Evolutionary conservation across 2,329 filamentous ascomycete species (phyloP).

Genomic region (Ceratocystis cubensis): DNA sequence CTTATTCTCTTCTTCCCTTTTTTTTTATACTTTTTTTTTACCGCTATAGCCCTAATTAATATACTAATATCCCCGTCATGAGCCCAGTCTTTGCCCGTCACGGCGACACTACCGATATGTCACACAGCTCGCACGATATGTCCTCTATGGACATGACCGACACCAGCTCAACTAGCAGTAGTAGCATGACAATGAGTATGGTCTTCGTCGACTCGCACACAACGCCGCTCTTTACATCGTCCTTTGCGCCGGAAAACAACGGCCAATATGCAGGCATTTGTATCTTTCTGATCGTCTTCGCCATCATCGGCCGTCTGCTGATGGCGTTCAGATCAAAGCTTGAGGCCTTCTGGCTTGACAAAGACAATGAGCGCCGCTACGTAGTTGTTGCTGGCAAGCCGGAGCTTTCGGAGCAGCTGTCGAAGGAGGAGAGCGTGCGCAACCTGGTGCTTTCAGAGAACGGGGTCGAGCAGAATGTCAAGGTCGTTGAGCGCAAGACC

Average conservation of each 20-base stretch:
- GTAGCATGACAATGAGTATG: conserved; percentile 32
- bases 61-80: conserved; percentile 6
- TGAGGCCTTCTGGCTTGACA: conserved; percentile 53
- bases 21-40: neutral
- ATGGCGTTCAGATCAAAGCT: conserved; percentile 57
- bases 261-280: conserved; percentile 78
- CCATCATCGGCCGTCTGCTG: conserved; percentile 54
- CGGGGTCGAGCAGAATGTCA: conserved; percentile 68
- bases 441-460: conserved; percentile 57
- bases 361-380: conserved; percentile 62
- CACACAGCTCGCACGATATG: neutral
- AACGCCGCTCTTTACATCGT: conserved; percentile 44
- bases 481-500: conserved; percentile 51
- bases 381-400: conserved; percentile 56
- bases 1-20: neutral
- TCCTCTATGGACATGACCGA: conserved; percentile 18
- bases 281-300: conserved; percentile 75
- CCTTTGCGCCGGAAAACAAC: conserved; percentile 59
- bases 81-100: conserved; percentile 15
- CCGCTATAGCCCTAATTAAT: neutral
- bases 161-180: conserved; percentile 2
- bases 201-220: conserved; percentile 47
- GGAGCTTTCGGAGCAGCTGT: conserved; percentile 45
- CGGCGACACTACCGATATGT: conserved; percentile 7
- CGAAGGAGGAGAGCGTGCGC: conserved; percentile 49